Percentiles rank a stretch among this genome's conserved stretches.
These are phyloP conservation scores for Boletus reticuloceps DNA, from an alignment of 768 basidiomycete species.

Conservation along the genomic window DNA sequence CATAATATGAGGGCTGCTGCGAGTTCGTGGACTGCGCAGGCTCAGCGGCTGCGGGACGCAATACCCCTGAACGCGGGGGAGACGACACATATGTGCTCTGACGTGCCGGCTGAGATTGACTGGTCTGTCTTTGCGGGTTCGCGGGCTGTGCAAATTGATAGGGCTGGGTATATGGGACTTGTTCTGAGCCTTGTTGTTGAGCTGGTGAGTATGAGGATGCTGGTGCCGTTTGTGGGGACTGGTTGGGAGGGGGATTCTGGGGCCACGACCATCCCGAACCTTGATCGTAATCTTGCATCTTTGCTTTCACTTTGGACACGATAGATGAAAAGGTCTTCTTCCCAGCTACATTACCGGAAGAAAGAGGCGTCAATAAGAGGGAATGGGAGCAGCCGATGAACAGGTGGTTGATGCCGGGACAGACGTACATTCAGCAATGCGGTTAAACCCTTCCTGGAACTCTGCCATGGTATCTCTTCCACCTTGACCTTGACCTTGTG, in stretches of 20 bases:
- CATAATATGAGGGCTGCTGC: slow-evolving; percentile 33
- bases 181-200: slow-evolving; percentile 2
- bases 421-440: slow-evolving; percentile 73
- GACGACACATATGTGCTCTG: slow-evolving; percentile 7
- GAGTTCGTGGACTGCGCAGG: neutral
- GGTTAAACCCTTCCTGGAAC: slow-evolving; percentile 70
- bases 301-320: slow-evolving; percentile 76
- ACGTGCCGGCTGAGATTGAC: slow-evolving; percentile 5
- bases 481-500: slow-evolving; percentile 20
- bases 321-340: slow-evolving; percentile 75
- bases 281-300: slow-evolving; percentile 79
- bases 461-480: slow-evolving; percentile 58
- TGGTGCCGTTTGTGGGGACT: neutral
- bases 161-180: slow-evolving; percentile 2
- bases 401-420: neutral
- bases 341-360: slow-evolving; percentile 44
- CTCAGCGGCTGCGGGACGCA: neutral
- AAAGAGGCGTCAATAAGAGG: neutral
- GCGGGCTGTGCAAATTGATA: neutral
- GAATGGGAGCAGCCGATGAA: neutral
- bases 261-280: slow-evolving; percentile 22
- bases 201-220: neutral
- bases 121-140: neutral
- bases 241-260: slow-evolving; percentile 4
- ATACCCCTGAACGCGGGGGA: slow-evolving; percentile 14